Conservation (phyloP, 106 monocot species). For the Chionographis japonica region DNA sequence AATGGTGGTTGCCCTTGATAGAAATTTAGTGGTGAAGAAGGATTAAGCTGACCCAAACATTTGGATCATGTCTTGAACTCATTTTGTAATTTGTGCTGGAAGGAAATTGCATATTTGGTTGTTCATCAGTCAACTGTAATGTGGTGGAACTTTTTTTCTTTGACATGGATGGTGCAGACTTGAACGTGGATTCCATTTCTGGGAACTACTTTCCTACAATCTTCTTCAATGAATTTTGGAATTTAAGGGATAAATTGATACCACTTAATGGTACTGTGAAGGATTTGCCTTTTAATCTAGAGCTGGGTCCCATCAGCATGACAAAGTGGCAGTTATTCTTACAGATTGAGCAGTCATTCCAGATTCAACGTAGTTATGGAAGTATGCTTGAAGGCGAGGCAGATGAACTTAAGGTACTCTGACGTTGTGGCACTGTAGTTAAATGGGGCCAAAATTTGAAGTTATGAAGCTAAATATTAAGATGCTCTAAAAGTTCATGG, state of each 20-base stretch:
- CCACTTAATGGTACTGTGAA: constrained; percentile 64
- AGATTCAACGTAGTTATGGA: constrained; percentile 90
- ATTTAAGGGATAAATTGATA: constrained; percentile 83
- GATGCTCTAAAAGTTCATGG: no score
- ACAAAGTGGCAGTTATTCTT: constrained; percentile 92
- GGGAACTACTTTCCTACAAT: constrained; percentile 78
- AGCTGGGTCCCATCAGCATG: constrained; percentile 82
- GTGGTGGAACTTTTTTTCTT: constrained; percentile 21
- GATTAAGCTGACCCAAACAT: no score
- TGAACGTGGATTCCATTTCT: constrained; percentile 62
- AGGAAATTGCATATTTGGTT: background rate
- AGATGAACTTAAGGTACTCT: constrained; percentile 85
- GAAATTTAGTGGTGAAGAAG: no score
- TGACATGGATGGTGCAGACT: constrained; percentile 52
- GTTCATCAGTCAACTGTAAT: background rate
- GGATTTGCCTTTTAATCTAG: constrained; percentile 70
- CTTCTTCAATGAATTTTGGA: constrained; percentile 97
- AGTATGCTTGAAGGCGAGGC: constrained; percentile 98
- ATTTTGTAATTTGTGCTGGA: no score
- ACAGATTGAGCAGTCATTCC: constrained; percentile 96
- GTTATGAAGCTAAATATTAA: no score
- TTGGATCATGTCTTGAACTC: no score
- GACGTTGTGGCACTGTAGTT: background rate
- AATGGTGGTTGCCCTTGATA: no score
- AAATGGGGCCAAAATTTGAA: background rate